Base-by-base conservation (phyloP, 495 filamentous ascomycete genomes). In the Hypoxylon fragiforme region DNA sequence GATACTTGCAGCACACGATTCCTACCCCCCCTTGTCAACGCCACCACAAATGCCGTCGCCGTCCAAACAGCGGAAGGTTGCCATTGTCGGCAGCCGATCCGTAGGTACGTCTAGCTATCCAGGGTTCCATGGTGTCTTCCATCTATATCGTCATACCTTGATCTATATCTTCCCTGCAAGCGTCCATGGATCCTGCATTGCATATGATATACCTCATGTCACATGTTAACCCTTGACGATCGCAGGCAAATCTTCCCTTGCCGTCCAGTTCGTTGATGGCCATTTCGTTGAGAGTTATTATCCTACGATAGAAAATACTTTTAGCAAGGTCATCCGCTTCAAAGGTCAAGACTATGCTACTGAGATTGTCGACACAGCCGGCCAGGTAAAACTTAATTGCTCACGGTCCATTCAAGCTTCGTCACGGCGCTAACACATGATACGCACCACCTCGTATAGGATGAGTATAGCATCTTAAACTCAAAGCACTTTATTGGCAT, bases 231-330 rank as follows among this genome's bases (percentile, higher is more conserved):
- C 49, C 36, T 19, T 26, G 22, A 35, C 41, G 24, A 22, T 48
- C 36, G 36, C 62, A 98, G 94, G 94, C 68, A 99, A 99, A 80
- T 96, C 90, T 12, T 97, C 94, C 32, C 85, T 99, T 51, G 96
- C 95, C 4, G 95, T 97, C 16, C 95, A 91, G 69, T 97, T 94
- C 70, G 92, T 97, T 66, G 94, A 97, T 69, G 90, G 90, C 64
- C 91, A 96, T 73, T 99, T 99, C 62, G 92, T 97, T 63, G 95
- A 97, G 70, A 92, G 87, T 70, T 99, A 99, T 72, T 99, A 97
- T 74, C 94, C 94, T 16, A 99, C 94, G 18, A 97, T 99, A 63
- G 94, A 97, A 75, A 99, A 97, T 70, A 97, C 92, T 9, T 97
- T 97, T 70, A 92, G 88, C 72, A 92, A 94, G 64, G 85, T 90